Conservation (phyloP, 805 yeast species). For the Nakazawaea wickerhamii region DNA sequence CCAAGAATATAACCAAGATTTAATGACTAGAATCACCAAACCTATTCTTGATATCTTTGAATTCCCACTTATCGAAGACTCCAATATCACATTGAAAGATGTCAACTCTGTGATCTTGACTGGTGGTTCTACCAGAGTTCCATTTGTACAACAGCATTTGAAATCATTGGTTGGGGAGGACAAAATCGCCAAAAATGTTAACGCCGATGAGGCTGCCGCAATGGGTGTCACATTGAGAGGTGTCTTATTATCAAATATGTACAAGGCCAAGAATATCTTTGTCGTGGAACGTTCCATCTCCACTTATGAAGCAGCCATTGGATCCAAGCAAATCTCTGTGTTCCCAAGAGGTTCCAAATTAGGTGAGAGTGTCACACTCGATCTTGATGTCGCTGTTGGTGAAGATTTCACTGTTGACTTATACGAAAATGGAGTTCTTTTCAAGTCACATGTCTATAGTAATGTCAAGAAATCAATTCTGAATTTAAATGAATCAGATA, state of each 20-base stretch:
- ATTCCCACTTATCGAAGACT: constrained; percentile 24
- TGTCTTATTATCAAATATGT: constrained; percentile 62
- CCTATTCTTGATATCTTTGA: constrained; percentile 54
- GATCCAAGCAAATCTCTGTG: constrained; percentile 24
- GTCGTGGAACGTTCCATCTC: constrained; percentile 52
- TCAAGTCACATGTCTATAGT: constrained; percentile 20
- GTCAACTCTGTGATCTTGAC: constrained; percentile 67
- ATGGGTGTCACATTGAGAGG: constrained; percentile 87
- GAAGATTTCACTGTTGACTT: constrained; percentile 21
- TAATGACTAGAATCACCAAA: constrained; percentile 37
- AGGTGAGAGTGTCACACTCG: constrained; percentile 29
- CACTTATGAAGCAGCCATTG: constrained; percentile 37
- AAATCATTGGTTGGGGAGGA: constrained; percentile 51
- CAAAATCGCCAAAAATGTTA: constrained; percentile 71
- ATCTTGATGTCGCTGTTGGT: constrained; percentile 27
- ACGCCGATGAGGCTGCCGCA: constrained; percentile 94
- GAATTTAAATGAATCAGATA: constrained; percentile 27
- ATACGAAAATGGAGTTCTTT: constrained; percentile 34
- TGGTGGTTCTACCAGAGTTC: constrained; percentile 92
- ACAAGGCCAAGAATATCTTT: constrained; percentile 55
- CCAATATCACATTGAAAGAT: constrained; percentile 27
- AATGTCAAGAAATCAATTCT: constrained; percentile 14
- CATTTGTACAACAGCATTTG: constrained; percentile 69
- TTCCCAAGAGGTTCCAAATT: constrained; percentile 44
- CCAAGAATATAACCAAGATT: constrained; percentile 49